Evolutionary conservation across 352 stramenopile genomes (phyloP).

Genomic region (Albugo laibachii): DNA sequence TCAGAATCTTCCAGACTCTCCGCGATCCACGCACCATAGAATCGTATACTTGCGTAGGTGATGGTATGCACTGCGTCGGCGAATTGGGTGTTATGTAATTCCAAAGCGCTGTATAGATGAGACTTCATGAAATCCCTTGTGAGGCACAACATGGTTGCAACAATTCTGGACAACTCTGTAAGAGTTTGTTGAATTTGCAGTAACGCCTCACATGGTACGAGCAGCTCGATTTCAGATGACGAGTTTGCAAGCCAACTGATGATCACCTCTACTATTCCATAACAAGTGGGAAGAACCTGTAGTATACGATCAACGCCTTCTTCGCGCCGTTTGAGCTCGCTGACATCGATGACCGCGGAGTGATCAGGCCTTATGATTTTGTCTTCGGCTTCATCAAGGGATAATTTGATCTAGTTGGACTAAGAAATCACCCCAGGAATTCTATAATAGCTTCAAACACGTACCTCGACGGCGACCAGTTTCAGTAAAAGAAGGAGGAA

Average conservation of each 20-base stretch:
- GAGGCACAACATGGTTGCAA: slow-evolving; percentile 48
- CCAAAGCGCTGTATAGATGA: slow-evolving; percentile 33
- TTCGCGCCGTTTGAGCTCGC: slow-evolving; percentile 21
- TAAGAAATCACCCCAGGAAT: background rate
- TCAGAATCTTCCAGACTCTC: slow-evolving; percentile 61
- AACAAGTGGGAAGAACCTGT: slow-evolving; percentile 48
- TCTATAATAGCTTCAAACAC: slow-evolving; percentile 1
- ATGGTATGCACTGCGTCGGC: slow-evolving; percentile 25
- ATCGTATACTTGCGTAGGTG: slow-evolving; percentile 51
- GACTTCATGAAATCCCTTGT: slow-evolving; percentile 50
- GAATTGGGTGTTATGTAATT: slow-evolving; percentile 13
- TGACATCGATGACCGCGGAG: slow-evolving; percentile 17
- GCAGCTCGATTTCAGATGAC: slow-evolving; percentile 16
- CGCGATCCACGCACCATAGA: slow-evolving; percentile 63
- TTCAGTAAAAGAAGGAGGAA: slow-evolving; percentile 61
- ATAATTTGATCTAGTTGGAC: slow-evolving; percentile 48
- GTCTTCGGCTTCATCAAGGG: slow-evolving; percentile 65
- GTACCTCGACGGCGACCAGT: slow-evolving; percentile 55
- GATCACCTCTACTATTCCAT: slow-evolving; percentile 47
- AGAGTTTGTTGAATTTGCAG: slow-evolving; percentile 58
- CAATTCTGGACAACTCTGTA: slow-evolving; percentile 39
- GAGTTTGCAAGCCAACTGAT: slow-evolving; percentile 33
- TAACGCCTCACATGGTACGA: slow-evolving; percentile 48
- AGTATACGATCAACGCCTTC: slow-evolving; percentile 34
- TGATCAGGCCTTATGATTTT: slow-evolving; percentile 51